Base-by-base conservation (phyloP, 2,329 filamentous ascomycete genomes). In the Aspergillus latus region DNA sequence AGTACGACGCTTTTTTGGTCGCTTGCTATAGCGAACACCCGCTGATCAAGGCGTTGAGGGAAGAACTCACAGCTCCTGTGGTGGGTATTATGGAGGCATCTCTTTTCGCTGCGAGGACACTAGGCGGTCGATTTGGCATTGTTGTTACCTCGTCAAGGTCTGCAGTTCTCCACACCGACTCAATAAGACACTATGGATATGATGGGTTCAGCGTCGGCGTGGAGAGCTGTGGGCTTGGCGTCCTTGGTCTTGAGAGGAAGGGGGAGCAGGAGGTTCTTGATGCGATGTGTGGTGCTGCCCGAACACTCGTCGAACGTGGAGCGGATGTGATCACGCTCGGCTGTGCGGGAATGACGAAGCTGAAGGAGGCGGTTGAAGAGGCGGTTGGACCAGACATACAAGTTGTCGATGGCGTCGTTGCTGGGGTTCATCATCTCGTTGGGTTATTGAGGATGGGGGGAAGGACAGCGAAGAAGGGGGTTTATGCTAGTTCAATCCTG, bases 81-180 rank as follows among this genome's bases (percentile, higher is more conserved):
- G 74, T 80, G 2, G 79, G 80, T 2, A 81, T 82, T 55, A 81
- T 82, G 77, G 79, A 82, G 64, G 78, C 79, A 0, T 73, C 67
- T 3, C 68, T 82, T 2, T 82, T 84, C 60, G 71, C 78, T 5
- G 76, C 79, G 5, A 66, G 78, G 6, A 82, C 80, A 54, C 70
- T 83, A 1, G 81, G 80, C 2, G 72, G 74, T 5, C 65, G 72
- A 2, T 76, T 81, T 42, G 78, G 79, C 0, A 70, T 81, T 16
- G 67, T 79, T 3, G 76, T 76, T 0, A 79, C 77, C 0, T 70
- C 68, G 2, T 60, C 68, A 15, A 62, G 77, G 16, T 75, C 72
- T 21, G 72, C 71, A 39, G 72, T 77, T 52, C 72, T 70, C 64
- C 71, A 77, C 52, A 67, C 70, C 36, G 75, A 78, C 44, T 64